phyloP scores from a whole-genome alignment of 2,329 filamentous ascomycete genomes.

The Cladobotryum protrusum region DNA sequence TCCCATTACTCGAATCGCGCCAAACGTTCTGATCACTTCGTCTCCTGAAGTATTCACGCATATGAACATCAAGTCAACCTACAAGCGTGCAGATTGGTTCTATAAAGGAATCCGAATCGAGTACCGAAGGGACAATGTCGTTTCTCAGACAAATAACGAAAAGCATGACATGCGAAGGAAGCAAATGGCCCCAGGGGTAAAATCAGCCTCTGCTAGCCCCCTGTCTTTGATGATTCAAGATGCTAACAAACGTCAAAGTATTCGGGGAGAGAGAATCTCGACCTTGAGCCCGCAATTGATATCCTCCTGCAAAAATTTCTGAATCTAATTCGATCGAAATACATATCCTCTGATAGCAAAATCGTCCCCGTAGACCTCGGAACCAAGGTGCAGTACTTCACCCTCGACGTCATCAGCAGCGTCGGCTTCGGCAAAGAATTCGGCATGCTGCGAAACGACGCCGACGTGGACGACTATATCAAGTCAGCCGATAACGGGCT shows the following conservation, averaged over 20 bases:
- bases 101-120: constrained; percentile 42
- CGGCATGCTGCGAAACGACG: constrained; percentile 40
- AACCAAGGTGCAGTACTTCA: constrained; percentile 42
- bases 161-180: constrained; percentile 40
- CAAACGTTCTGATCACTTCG: constrained; percentile 42
- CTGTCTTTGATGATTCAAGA: neutral
- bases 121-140: constrained; percentile 45
- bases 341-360: constrained; percentile 27
- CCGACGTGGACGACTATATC: constrained; percentile 37
- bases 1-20: constrained; percentile 31
- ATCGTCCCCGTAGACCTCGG: constrained; percentile 39
- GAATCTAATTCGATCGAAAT: constrained; percentile 37
- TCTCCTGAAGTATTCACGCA: constrained; percentile 41
- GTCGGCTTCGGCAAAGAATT: constrained; percentile 45
- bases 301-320: constrained; percentile 39
- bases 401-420: constrained; percentile 47
- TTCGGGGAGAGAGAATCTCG: constrained; percentile 47
- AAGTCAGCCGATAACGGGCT: constrained; percentile 29
- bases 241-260: constrained; percentile 32
- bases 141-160: constrained; percentile 43
- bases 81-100: constrained; percentile 37
- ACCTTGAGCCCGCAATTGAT: constrained; percentile 45
- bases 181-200: constrained; percentile 46
- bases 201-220: too few relatives aligned
- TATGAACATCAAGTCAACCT: constrained; percentile 36